These are phyloP conservation scores for Strigomonas galati DNA, from an alignment of 208 protist species.

Conservation along the genomic window DNA sequence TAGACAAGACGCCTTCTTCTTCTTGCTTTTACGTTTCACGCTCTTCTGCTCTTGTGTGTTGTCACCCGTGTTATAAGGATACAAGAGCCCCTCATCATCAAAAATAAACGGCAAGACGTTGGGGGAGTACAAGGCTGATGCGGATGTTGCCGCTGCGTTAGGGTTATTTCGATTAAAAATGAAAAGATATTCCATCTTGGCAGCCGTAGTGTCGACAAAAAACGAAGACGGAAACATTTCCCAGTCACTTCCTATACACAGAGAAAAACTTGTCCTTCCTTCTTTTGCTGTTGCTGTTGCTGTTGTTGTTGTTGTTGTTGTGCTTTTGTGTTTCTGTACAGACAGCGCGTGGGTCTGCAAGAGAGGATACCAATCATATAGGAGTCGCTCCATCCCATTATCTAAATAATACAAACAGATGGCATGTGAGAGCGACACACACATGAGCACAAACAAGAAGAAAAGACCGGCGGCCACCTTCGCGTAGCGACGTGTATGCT, in stretches of 20 bases:
- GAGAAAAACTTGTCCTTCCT: conserved; percentile 22
- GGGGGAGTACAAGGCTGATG: too few species aligned
- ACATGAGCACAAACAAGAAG: conserved; percentile 44
- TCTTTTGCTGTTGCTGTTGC: background rate
- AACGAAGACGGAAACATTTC: conserved; percentile 93
- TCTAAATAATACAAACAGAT: conserved; percentile 72
- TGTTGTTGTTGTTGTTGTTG: background rate
- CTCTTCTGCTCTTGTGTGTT: background rate
- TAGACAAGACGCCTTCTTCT: too few species aligned
- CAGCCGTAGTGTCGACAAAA: conserved; percentile 67
- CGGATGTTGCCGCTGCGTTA: too few species aligned
- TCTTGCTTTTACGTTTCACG: too few species aligned
- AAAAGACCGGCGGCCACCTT: conserved; percentile 13
- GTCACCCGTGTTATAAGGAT: background rate
- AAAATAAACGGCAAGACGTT: too few species aligned
- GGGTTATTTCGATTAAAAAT: conserved; percentile 25
- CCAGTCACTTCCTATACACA: conserved; percentile 95
- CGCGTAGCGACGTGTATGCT: background rate
- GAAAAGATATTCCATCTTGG: conserved; percentile 32
- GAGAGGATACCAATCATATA: conserved; percentile 57
- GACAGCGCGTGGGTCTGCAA: conserved; percentile 27
- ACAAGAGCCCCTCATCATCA: too few species aligned
- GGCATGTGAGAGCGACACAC: conserved; percentile 60
- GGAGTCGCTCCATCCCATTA: conserved; percentile 56
- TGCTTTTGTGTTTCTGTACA: background rate